Evolutionary conservation across 208 protist genomes (phyloP).

Genomic region (Giardia muris): DNA sequence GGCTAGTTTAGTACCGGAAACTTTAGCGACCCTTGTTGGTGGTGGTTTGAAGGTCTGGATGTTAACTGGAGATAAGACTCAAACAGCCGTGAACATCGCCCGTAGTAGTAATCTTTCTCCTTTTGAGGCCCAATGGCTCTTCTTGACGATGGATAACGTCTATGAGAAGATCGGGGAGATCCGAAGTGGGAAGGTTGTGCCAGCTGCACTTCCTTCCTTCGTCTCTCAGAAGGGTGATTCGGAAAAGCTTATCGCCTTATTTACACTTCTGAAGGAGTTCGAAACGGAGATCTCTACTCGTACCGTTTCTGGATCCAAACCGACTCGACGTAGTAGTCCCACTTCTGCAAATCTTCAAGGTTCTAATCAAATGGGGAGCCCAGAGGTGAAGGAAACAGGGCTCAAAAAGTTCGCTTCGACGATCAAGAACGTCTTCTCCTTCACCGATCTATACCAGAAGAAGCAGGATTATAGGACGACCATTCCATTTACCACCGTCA

Average conservation of each 20-base stretch:
- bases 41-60: slow-evolving; percentile 92
- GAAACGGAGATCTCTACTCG: not conserved
- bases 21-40: slow-evolving; percentile 76
- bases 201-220: not conserved
- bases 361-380: not conserved
- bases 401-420: not conserved
- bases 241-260: not conserved
- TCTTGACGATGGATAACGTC: not conserved
- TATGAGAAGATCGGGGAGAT: not conserved
- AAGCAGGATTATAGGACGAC: not conserved
- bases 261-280: not conserved
- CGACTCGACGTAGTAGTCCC: not conserved
- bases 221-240: not conserved
- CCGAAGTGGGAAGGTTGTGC: not conserved
- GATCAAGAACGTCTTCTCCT: slow-evolving; percentile 4
- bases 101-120: not conserved
- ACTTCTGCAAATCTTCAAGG: too few species aligned
- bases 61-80: slow-evolving; percentile 90
- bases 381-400: not conserved
- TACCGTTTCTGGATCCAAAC: not conserved
- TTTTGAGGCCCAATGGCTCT: not conserved
- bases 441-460: not conserved
- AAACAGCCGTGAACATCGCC: slow-evolving; percentile 56
- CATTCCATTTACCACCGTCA: not conserved
- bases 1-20: slow-evolving; percentile 65